phyloP scores from a whole-genome alignment of 768 basidiomycete species.

The Lactifluus pinguis region DNA sequence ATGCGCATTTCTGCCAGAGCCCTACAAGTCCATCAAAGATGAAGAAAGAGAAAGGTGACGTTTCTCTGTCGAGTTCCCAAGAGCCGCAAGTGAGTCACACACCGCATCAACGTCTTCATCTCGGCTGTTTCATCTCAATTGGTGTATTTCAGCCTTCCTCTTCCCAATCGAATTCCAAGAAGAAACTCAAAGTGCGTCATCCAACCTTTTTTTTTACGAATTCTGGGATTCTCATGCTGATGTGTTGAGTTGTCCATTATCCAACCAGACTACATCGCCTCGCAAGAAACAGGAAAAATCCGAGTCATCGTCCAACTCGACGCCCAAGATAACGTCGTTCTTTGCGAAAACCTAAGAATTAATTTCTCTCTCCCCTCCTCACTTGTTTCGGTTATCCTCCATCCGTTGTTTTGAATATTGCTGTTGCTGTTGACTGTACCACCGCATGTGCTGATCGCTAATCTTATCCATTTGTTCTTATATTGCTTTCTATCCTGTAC shows the following conservation, averaged over 20 bases:
- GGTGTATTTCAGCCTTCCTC: not conserved
- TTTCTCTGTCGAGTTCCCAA: not conserved
- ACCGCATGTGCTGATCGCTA: not conserved
- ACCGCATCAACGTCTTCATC: not conserved
- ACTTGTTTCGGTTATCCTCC: not conserved
- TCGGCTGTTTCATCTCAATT: not conserved
- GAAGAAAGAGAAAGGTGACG: not conserved
- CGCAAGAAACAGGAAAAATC: slow-evolving; percentile 13
- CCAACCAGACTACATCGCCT: not conserved
- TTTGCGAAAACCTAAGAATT: slow-evolving; percentile 6
- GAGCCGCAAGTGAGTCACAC: not conserved
- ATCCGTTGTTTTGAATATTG: not conserved
- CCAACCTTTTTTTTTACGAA: not conserved
- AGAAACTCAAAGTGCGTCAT: slow-evolving; percentile 1
- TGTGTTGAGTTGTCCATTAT: not conserved
- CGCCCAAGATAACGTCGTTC: slow-evolving; percentile 19
- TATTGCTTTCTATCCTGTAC: not conserved
- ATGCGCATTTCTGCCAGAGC: not conserved
- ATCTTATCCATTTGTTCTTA: not conserved
- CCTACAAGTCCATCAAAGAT: not conserved
- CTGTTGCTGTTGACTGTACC: not conserved
- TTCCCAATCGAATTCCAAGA: not conserved
- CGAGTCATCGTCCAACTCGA: not conserved
- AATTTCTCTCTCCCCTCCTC: not conserved
- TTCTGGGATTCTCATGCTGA: not conserved